A percentile compares a stretch with the other conserved stretches of the same genome.
Evolutionary conservation across 768 basidiomycete genomes (phyloP).

Genomic region (Agaricus subrufescens): DNA sequence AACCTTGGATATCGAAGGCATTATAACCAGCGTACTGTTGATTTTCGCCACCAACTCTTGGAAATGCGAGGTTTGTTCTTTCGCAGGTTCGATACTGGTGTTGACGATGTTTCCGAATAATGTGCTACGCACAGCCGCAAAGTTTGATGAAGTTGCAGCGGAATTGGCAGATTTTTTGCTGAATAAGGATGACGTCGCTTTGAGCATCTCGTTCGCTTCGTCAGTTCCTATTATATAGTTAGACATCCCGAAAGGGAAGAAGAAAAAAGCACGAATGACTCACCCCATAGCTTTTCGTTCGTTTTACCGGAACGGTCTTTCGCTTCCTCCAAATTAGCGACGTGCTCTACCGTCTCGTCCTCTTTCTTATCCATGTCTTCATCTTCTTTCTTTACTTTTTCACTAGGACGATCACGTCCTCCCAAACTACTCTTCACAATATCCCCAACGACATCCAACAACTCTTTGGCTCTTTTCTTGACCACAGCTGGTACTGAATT

Average conservation of each 20-base stretch:
- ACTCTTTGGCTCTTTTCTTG: conserved; percentile 55
- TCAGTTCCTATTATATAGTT: neutral
- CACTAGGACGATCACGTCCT: neutral
- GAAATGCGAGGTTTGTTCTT: conserved; percentile 28
- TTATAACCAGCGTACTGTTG: conserved; percentile 58
- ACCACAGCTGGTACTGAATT: conserved; percentile 56
- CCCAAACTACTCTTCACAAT: conserved; percentile 34
- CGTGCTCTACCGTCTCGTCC: conserved; percentile 8
- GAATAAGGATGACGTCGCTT: conserved; percentile 27
- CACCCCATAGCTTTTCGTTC: conserved; percentile 27
- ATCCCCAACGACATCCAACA: conserved; percentile 56
- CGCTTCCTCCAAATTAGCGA: conserved; percentile 1
- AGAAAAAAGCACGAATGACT: conserved; percentile 3
- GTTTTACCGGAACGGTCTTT: conserved; percentile 6
- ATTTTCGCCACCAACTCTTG: conserved; percentile 58
- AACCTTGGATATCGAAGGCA: conserved; percentile 48
- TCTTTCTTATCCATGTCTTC: conserved; percentile 10
- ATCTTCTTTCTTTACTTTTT: conserved; percentile 13
- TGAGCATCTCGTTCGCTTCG: conserved; percentile 7
- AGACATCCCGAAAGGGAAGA: neutral
- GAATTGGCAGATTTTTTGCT: conserved; percentile 16
- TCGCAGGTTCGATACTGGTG: neutral
- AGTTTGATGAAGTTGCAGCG: conserved; percentile 21
- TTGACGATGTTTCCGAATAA: conserved; percentile 36
- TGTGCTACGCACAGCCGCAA: conserved; percentile 27